Percentiles rank a stretch among this genome's conserved stretches.
phyloP scores from a whole-genome alignment of 2,329 filamentous ascomycete species.

The Dactylellina cionopaga region DNA sequence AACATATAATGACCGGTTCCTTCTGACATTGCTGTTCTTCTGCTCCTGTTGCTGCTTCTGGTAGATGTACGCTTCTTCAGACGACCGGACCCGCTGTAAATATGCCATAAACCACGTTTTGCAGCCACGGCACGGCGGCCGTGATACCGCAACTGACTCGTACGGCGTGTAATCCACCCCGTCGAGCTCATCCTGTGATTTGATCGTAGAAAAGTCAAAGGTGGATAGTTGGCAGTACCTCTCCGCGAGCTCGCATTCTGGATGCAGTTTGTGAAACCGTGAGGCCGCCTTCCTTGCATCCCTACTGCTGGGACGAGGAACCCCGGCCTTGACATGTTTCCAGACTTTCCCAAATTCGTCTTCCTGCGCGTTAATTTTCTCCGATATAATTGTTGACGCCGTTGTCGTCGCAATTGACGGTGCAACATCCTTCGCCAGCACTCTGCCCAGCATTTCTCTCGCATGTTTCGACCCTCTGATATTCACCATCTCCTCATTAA shows the following conservation, averaged over 20 bases:
- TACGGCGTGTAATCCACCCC: constrained; percentile 18
- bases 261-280: constrained; percentile 17
- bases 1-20: constrained; percentile 16
- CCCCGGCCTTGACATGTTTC: constrained; percentile 19
- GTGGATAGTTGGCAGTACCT: constrained; percentile 27
- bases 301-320: not conserved
- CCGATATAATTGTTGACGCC: not conserved
- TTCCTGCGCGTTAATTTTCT: not conserved
- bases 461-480: constrained; percentile 9
- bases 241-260: constrained; percentile 34
- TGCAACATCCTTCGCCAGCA: constrained; percentile 14
- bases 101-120: constrained; percentile 42
- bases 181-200: constrained; percentile 20
- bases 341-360: constrained; percentile 23
- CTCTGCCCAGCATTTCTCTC: constrained; percentile 20
- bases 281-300: not conserved
- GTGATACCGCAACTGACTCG: constrained; percentile 24
- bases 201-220: constrained; percentile 10
- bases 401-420: not conserved
- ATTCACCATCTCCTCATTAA: constrained; percentile 7
- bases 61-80: constrained; percentile 16
- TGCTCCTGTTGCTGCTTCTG: not conserved
- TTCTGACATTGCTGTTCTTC: not conserved
- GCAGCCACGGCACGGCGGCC: constrained; percentile 26
- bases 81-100: constrained; percentile 24